Evolutionary conservation across 2,329 filamentous ascomycete species (phyloP).

Genomic region (Ophiostoma ips): DNA sequence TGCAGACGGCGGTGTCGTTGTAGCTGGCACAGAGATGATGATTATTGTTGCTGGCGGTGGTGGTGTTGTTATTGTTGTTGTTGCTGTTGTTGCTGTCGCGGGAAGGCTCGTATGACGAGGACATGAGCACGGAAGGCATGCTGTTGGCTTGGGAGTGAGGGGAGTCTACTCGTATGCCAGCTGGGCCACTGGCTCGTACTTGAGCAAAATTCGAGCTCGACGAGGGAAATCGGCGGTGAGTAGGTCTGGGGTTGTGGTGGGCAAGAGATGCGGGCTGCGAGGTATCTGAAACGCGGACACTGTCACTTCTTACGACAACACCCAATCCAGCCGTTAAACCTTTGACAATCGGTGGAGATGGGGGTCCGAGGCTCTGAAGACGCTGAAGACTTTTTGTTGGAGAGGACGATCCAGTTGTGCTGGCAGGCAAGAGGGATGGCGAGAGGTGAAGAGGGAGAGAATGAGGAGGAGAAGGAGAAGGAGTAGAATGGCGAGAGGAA

Average conservation of each 20-base stretch:
- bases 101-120: not conserved
- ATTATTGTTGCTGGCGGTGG: not conserved
- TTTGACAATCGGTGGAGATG: not conserved
- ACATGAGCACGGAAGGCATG: not conserved
- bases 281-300: too few species aligned
- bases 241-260: too few species aligned
- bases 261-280: too few species aligned
- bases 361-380: not conserved
- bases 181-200: not conserved
- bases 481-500: too few species aligned
- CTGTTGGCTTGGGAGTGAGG: not conserved
- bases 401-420: not conserved
- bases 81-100: not conserved
- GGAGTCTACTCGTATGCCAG: not conserved
- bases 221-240: too few species aligned
- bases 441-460: not conserved
- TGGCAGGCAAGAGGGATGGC: not conserved
- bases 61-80: too few species aligned
- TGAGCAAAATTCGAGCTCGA: not conserved
- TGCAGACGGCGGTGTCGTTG: not conserved
- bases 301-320: too few species aligned
- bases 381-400: not conserved
- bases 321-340: too few species aligned
- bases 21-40: slow-evolving; percentile 3
- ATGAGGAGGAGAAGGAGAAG: not conserved